phyloP scores from a whole-genome alignment of 2,329 filamentous ascomycete genomes.

The Scedosporium minutisporum region DNA sequence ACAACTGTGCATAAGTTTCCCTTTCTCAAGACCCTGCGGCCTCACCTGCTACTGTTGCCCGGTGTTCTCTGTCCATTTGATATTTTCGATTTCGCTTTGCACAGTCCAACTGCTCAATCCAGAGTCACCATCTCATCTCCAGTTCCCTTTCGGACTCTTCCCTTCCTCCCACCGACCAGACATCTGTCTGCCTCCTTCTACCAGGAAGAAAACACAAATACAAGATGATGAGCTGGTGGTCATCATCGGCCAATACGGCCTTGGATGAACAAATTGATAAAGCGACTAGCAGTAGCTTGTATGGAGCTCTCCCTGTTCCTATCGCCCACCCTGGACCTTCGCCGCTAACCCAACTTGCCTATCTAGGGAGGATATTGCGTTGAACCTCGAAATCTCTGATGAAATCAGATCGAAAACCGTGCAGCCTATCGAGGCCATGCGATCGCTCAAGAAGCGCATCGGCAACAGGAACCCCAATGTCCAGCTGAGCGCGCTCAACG shows the following conservation, averaged over 20 bases:
- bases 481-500: constrained; percentile 88
- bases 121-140: not conserved
- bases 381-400: constrained; percentile 97
- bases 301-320: constrained; percentile 23
- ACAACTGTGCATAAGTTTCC: not conserved
- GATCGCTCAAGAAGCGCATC: constrained; percentile 85
- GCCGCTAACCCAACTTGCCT: constrained; percentile 5
- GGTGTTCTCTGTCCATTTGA: not conserved
- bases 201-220: not conserved
- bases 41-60: not conserved
- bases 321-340: constrained; percentile 10
- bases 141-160: not conserved
- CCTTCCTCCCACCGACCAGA: not conserved
- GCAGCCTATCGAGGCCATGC: constrained; percentile 96
- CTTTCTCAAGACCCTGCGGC: not conserved
- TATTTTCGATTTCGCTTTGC: not conserved
- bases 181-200: not conserved
- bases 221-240: constrained; percentile 89
- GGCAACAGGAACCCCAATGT: constrained; percentile 97
- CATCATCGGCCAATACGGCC: constrained; percentile 78
- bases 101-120: too few species aligned
- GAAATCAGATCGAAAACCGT: constrained; percentile 95
- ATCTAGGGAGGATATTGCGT: constrained; percentile 80
- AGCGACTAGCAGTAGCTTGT: constrained; percentile 91
- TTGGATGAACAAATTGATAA: constrained; percentile 96